Percentiles rank a stretch among this genome's conserved stretches.
Evolutionary conservation across 1,284 basidiomycete genomes (phyloP).

Genomic region (Calocybe gambosa): DNA sequence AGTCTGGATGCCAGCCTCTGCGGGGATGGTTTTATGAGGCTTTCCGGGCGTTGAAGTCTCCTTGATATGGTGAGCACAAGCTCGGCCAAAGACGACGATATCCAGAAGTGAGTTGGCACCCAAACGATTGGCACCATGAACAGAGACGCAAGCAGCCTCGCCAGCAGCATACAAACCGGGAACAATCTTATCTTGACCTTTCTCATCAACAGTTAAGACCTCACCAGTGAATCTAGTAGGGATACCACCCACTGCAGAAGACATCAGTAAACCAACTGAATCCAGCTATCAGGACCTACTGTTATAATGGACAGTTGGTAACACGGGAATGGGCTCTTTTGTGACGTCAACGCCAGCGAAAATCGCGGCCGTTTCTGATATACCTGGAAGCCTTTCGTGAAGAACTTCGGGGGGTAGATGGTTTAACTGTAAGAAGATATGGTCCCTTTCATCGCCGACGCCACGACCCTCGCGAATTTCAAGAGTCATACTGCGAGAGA

Average conservation of each 20-base stretch:
- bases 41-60: slow-evolving; percentile 88
- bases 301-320: slow-evolving; percentile 96
- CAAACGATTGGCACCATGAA: slow-evolving; percentile 99
- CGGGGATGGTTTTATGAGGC: slow-evolving; percentile 86
- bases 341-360: slow-evolving; percentile 99
- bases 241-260: slow-evolving; percentile 89
- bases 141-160: slow-evolving; percentile 98
- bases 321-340: slow-evolving; percentile 97
- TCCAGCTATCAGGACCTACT: slow-evolving; percentile 50
- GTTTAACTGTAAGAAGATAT: slow-evolving; percentile 95
- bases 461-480: slow-evolving; percentile 99
- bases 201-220: slow-evolving; percentile 80
- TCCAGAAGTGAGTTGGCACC: slow-evolving; percentile 99
- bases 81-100: slow-evolving; percentile 99
- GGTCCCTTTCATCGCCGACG: slow-evolving; percentile 98
- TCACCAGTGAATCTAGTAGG: slow-evolving; percentile 99
- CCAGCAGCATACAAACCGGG: slow-evolving; percentile 98
- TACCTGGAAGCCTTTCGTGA: slow-evolving; percentile 97
- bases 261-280: slow-evolving; percentile 17
- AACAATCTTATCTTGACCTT: slow-evolving; percentile 92
- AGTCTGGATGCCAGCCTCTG: slow-evolving; percentile 82
- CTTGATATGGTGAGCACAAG: slow-evolving; percentile 96
- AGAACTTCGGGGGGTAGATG: slow-evolving; percentile 96
- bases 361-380: slow-evolving; percentile 99
- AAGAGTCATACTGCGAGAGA: slow-evolving; percentile 98